A percentile compares a stretch with the other conserved stretches of the same genome.
These are phyloP conservation scores for Digitaria exilis DNA, from an alignment of 202 grass and related monocot genomes.

Conservation along the genomic window DNA sequence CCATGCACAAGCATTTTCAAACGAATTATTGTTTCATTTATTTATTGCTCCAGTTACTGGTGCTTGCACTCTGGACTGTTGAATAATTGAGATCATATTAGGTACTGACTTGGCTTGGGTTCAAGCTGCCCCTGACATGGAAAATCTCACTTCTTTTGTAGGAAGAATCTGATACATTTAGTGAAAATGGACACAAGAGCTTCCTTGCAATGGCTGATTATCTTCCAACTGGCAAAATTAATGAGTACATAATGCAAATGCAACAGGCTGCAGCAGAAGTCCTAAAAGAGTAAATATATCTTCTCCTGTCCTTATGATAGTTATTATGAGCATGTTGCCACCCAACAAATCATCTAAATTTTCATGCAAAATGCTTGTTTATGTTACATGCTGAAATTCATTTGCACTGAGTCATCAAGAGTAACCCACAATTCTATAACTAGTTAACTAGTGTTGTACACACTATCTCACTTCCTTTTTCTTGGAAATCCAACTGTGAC, in stretches of 20 bases:
- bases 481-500: not conserved
- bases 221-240: constrained; percentile 74
- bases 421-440: constrained; percentile 12
- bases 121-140: constrained; percentile 25
- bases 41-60: not conserved
- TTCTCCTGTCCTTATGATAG: constrained; percentile 7
- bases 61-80: not conserved
- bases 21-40: not conserved
- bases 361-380: not conserved
- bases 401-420: not conserved
- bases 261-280: constrained; percentile 64
- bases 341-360: not conserved
- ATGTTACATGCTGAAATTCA: constrained; percentile 7
- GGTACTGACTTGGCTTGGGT: not conserved
- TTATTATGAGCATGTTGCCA: not conserved
- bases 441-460: constrained; percentile 13
- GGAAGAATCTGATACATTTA: constrained; percentile 67
- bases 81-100: not conserved
- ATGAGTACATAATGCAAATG: constrained; percentile 71
- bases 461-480: not conserved
- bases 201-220: constrained; percentile 92
- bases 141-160: constrained; percentile 44
- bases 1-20: not conserved
- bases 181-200: constrained; percentile 64
- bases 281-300: constrained; percentile 80